These are phyloP conservation scores for Solanum chaucha DNA, from an alignment of 257 asterid species.

Conservation along the genomic window DNA sequence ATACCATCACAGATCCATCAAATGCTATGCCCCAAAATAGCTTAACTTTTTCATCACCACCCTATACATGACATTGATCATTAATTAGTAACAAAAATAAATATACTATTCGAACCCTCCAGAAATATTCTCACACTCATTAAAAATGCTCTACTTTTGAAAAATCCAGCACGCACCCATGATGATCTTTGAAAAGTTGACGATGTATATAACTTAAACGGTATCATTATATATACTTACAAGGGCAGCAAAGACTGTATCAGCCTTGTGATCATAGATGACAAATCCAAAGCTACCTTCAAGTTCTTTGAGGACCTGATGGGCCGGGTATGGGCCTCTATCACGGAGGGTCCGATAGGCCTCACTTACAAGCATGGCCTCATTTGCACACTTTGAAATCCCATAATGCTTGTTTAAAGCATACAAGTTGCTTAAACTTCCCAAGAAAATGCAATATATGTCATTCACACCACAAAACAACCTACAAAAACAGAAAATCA, in stretches of 20 bases:
- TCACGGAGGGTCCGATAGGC: slow-evolving; percentile 90
- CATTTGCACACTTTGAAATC: slow-evolving; percentile 52
- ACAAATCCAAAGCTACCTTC: slow-evolving; percentile 88
- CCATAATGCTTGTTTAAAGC: slow-evolving; percentile 78
- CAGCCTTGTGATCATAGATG: slow-evolving; percentile 69
- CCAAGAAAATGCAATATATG: slow-evolving; percentile 70
- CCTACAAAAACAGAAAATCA: slow-evolving; percentile 15
- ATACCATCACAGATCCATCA: slow-evolving; percentile 80
- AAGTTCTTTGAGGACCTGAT: slow-evolving; percentile 77
- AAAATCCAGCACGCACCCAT: not conserved
- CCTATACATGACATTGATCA: slow-evolving; percentile 25
- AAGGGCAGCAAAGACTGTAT: slow-evolving; percentile 68
- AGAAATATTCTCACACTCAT: not conserved
- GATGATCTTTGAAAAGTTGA: not conserved
- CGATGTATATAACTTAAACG: not conserved
- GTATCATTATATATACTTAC: slow-evolving; percentile 24
- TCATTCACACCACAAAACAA: slow-evolving; percentile 66
- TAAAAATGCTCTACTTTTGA: not conserved
- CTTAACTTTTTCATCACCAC: slow-evolving; percentile 54
- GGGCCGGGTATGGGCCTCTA: slow-evolving; percentile 90
- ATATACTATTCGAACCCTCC: not conserved
- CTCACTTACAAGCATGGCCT: slow-evolving; percentile 58
- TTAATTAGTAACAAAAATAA: not conserved
- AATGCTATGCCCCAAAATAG: slow-evolving; percentile 76
- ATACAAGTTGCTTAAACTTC: slow-evolving; percentile 54